Conservation (phyloP, 139 green algal species). For the Bryopsis sp. region DNA sequence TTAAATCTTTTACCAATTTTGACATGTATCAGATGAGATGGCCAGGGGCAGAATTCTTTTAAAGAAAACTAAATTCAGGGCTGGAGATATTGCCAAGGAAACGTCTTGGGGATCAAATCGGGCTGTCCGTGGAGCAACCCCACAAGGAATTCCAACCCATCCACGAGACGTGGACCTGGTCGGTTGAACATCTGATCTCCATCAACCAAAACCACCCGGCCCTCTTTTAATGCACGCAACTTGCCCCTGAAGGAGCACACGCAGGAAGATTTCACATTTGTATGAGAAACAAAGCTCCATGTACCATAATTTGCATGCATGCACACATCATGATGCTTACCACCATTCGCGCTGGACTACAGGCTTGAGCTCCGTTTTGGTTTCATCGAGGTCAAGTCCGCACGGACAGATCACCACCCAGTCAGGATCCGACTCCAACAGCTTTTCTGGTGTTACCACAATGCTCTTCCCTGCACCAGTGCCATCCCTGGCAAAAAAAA, state of each 20-base stretch:
- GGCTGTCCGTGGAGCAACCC: constrained; percentile 49
- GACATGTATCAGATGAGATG: too few relatives aligned
- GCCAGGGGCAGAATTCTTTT: too few relatives aligned
- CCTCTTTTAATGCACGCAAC: constrained; percentile 57
- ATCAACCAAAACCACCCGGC: constrained; percentile 66
- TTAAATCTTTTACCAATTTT: too few relatives aligned
- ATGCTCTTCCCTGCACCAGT: constrained; percentile 35
- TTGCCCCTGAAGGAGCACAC: neutral
- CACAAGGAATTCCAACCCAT: constrained; percentile 75
- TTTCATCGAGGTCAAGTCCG: constrained; percentile 45
- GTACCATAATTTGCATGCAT: too few relatives aligned
- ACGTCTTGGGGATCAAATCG: constrained; percentile 41
- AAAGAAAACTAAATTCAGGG: too few relatives aligned
- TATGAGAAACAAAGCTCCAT: too few relatives aligned
- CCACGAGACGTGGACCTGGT: constrained; percentile 66
- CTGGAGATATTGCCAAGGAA: constrained; percentile 43
- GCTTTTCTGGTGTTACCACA: constrained; percentile 28
- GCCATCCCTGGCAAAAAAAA: constrained; percentile 17
- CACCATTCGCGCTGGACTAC: constrained; percentile 30
- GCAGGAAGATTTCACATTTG: too few relatives aligned
- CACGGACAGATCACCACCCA: constrained; percentile 71
- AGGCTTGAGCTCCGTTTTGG: constrained; percentile 24
- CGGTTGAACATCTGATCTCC: constrained; percentile 78
- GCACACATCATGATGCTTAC: too few relatives aligned
- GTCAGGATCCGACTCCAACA: constrained; percentile 54